Evolutionary conservation across 2,329 filamentous ascomycete species (phyloP), one percentile per base, ranked within the genome.

Genomic region (Coleophoma crateriformis): DNA sequence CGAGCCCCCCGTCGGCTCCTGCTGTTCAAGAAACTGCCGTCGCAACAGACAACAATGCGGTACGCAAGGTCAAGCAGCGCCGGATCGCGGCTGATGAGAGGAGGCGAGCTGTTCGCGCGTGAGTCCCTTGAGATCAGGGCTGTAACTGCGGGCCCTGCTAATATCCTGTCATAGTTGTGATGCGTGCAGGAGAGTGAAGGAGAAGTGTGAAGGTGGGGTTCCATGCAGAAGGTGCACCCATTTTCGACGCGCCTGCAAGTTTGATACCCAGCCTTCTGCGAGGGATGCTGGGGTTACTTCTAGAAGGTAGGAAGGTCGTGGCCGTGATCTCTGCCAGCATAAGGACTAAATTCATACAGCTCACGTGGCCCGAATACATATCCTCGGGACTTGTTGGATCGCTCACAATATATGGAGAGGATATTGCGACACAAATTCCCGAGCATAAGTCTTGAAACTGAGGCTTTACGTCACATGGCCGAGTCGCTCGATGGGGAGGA

Each of bases 201-300:
- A 79, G 61, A 78, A 78, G 63, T 79, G 76, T 57, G 75, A 79
- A 56, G 77, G 76, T 43, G 77, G 76, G 45, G 67, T 76, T 15
- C 77, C 77, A 2, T 79, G 76, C 58, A 72, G 74, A 43, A 66
- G 77, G 48, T 79, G 76, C 58, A 67, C 71, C 50, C 74, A 73
- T 51, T 71, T 78, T 55, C 71, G 71, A 51, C 71, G 76, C 40
- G 70, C 71, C 56, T 79, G 76, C 61, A 68, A 73, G 50, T 78
- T 78, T 54, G 68, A 67, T 19, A 64, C 67, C 10, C 68, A 67
- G 45, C 61, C 65, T 33, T 66, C 68, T 42, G 63, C 63, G 40
- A 40, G 65, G 67, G 51, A 67, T 61, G 52, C 65, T 45, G n/a
- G 7, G 20, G 17, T 14, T 17, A 7, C 43, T 33, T 33, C 20